These are phyloP conservation scores for Prorocentrum cordatum DNA, from an alignment of 169 alveolate species.

Conservation along the genomic window DNA sequence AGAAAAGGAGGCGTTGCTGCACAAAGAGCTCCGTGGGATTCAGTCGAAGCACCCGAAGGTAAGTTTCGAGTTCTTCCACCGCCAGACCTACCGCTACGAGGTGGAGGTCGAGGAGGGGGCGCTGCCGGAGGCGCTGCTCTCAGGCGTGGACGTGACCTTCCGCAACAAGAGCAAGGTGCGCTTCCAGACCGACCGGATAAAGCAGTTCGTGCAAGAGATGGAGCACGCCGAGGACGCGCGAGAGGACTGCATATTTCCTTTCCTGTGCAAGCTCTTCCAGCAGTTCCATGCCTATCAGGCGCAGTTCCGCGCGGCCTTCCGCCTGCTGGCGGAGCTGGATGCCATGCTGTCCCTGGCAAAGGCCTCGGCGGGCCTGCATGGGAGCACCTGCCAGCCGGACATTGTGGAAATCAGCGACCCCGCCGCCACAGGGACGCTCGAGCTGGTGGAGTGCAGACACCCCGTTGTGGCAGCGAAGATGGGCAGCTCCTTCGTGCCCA, in stretches of 20 bases:
- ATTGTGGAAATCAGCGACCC: not conserved
- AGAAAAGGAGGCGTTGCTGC: too few relatives aligned
- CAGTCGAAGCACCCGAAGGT: too few relatives aligned
- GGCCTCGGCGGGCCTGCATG: conserved; percentile 42
- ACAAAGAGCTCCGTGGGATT: too few relatives aligned
- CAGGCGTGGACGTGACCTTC: not conserved
- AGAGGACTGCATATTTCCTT: conserved; percentile 47
- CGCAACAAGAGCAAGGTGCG: conserved; percentile 34
- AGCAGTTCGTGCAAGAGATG: not conserved
- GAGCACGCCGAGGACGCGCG: conserved; percentile 27
- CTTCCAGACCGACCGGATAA: conserved; percentile 27
- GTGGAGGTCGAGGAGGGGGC: conserved; percentile 78
- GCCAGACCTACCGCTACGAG: conserved; percentile 72
- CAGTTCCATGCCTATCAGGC: conserved; percentile 26
- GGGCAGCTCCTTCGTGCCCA: conserved; percentile 58
- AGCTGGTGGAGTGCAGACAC: conserved; percentile 24
- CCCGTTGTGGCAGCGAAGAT: conserved; percentile 39
- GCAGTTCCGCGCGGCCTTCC: conserved; percentile 75
- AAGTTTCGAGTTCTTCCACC: conserved; percentile 15
- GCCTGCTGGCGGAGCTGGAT: conserved; percentile 86
- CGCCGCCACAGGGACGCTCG: not conserved
- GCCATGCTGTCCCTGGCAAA: conserved; percentile 85
- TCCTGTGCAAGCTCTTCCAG: conserved; percentile 42
- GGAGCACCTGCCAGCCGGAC: not conserved
- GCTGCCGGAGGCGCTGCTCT: not conserved